Evolutionary conservation across 352 stramenopile genomes (phyloP).

Genomic region (Pythium aristosporum): DNA sequence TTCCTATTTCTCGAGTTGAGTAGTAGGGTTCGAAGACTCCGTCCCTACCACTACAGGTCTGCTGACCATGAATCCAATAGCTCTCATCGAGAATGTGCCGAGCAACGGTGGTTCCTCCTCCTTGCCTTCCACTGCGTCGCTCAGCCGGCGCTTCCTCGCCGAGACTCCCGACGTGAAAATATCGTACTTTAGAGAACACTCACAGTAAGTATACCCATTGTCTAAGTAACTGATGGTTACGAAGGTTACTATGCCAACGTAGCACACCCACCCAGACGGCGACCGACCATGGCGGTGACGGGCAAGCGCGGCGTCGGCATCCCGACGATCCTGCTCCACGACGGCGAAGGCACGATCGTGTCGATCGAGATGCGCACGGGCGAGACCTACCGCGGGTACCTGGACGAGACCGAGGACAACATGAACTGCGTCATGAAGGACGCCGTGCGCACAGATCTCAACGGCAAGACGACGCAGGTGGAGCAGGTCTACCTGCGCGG

Average conservation of each 20-base stretch:
- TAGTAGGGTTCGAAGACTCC: too few species aligned
- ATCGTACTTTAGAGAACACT: too few species aligned
- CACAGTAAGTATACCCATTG: too few species aligned
- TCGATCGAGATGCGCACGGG: conserved; percentile 87
- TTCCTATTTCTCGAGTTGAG: too few species aligned
- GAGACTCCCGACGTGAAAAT: too few species aligned
- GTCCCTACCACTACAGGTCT: too few species aligned
- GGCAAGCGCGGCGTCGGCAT: conserved; percentile 85
- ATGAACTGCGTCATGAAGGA: conserved; percentile 91
- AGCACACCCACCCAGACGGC: background rate
- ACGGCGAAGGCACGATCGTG: conserved; percentile 86
- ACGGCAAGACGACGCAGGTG: conserved; percentile 76
- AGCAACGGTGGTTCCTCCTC: too few species aligned
- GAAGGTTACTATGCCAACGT: too few species aligned
- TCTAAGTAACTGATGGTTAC: too few species aligned
- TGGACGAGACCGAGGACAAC: conserved; percentile 89
- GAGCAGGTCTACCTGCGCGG: conserved; percentile 85
- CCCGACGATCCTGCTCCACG: conserved; percentile 83
- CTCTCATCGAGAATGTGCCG: background rate
- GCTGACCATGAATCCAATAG: too few species aligned
- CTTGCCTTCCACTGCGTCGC: too few species aligned
- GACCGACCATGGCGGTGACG: conserved; percentile 66
- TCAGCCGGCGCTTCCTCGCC: too few species aligned
- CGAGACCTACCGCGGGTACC: conserved; percentile 80
- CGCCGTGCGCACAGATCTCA: conserved; percentile 77